phyloP scores from a whole-genome alignment of 1,139 yeast genomes.

The Yamadazyma atmosphaerica region DNA sequence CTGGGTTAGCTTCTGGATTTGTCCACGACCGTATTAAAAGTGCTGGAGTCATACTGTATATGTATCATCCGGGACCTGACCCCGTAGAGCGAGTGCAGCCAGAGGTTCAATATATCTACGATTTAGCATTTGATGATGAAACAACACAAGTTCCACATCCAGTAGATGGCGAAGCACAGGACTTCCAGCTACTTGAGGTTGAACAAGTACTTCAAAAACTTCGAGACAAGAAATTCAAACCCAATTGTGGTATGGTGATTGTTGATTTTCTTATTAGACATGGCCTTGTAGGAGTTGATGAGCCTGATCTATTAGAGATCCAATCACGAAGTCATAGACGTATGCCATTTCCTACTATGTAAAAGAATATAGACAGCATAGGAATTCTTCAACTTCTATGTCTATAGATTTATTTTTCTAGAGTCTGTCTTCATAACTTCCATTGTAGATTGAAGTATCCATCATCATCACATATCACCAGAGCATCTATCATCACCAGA shows the following conservation, averaged over 20 bases:
- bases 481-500: too few relatives aligned
- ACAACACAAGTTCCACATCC: slow-evolving; percentile 60
- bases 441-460: too few relatives aligned
- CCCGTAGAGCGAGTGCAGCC: slow-evolving; percentile 70
- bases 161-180: slow-evolving; percentile 83
- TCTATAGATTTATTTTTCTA: too few relatives aligned
- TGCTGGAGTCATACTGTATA: slow-evolving; percentile 72
- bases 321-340: slow-evolving; percentile 61
- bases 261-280: slow-evolving; percentile 85
- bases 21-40: slow-evolving; percentile 46
- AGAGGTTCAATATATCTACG: slow-evolving; percentile 82
- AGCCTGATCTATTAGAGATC: slow-evolving; percentile 62
- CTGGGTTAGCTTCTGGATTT: slow-evolving; percentile 62
- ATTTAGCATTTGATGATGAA: slow-evolving; percentile 55
- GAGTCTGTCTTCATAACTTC: too few relatives aligned
- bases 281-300: slow-evolving; percentile 66
- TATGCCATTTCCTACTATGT: slow-evolving; percentile 64
- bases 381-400: too few relatives aligned
- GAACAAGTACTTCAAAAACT: slow-evolving; percentile 55
- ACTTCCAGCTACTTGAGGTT: slow-evolving; percentile 61
- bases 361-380: too few relatives aligned
- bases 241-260: slow-evolving; percentile 80
- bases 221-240: slow-evolving; percentile 67
- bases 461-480: too few relatives aligned
- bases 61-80: slow-evolving; percentile 44